Evolutionary conservation across 2,329 filamentous ascomycete species (phyloP).

Genomic region (Sordariomycetes sp.): DNA sequence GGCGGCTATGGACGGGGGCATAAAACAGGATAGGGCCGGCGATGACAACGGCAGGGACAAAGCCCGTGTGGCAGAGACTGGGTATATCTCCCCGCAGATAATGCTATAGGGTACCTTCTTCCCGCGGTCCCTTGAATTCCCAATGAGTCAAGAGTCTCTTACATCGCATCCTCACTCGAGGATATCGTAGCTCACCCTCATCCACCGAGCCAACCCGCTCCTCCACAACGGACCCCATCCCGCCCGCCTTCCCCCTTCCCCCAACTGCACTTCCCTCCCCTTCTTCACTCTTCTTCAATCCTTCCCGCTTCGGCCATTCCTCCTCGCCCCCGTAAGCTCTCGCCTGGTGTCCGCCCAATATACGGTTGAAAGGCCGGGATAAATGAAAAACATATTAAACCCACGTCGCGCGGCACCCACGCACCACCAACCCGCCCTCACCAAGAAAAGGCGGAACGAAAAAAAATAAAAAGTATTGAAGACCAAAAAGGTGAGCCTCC

Average conservation of each 20-base stretch:
- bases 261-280: neutral
- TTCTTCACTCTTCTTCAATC: neutral
- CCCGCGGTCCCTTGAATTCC: too few relatives aligned
- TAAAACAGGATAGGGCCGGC: too few relatives aligned
- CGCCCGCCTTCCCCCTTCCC: neutral
- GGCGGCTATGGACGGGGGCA: too few relatives aligned
- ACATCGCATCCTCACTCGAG: too few relatives aligned
- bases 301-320: neutral
- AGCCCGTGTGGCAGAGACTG: too few relatives aligned
- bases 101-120: too few relatives aligned
- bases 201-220: too few relatives aligned
- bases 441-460: neutral
- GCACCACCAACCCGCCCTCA: neutral
- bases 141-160: too few relatives aligned
- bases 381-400: conserved; percentile 32
- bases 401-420: neutral
- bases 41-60: neutral
- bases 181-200: too few relatives aligned
- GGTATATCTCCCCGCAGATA: too few relatives aligned
- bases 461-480: neutral
- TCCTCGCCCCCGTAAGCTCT: neutral
- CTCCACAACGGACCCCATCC: too few relatives aligned
- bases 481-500: neutral
- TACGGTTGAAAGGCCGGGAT: conserved; percentile 29
- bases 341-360: conserved; percentile 17